phyloP scores from a whole-genome alignment of 1,284 basidiomycete species.

The Peniophora sp. region DNA sequence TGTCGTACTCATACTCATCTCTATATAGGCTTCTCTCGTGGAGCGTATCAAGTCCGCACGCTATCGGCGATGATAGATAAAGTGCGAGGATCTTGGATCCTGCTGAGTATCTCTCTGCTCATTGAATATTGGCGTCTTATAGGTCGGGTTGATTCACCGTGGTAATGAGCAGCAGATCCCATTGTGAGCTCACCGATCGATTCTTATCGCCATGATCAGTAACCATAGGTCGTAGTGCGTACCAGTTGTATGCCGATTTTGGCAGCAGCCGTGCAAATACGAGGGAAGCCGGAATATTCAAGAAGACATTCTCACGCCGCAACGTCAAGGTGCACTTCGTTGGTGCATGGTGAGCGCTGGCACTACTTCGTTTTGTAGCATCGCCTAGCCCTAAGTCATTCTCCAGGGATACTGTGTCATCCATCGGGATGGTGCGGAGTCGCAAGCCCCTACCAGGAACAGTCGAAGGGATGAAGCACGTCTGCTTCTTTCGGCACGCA shows the following conservation, averaged over 20 bases:
- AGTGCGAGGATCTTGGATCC: slow-evolving; percentile 11
- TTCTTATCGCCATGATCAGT: no score
- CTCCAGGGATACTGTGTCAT: slow-evolving; percentile 35
- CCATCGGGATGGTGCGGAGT: slow-evolving; percentile 20
- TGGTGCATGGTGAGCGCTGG: slow-evolving; percentile 27
- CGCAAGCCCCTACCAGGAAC: slow-evolving; percentile 18
- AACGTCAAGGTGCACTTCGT: slow-evolving; percentile 27
- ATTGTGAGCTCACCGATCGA: slow-evolving; percentile 17
- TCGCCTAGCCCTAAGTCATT: background rate
- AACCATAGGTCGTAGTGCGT: no score
- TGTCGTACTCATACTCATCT: background rate
- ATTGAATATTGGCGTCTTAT: background rate
- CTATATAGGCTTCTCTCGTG: slow-evolving; percentile 42
- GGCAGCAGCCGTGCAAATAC: no score
- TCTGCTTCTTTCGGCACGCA: slow-evolving; percentile 24
- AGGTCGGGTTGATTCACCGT: slow-evolving; percentile 24
- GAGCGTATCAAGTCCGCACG: slow-evolving; percentile 35
- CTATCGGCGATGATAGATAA: slow-evolving; percentile 34
- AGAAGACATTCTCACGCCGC: slow-evolving; percentile 25
- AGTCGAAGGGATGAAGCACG: slow-evolving; percentile 13
- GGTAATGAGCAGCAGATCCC: slow-evolving; percentile 29
- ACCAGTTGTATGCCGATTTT: no score
- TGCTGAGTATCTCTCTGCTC: background rate
- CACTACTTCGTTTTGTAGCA: no score
- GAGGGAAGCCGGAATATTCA: slow-evolving; percentile 18